Percentiles rank a stretch among this genome's conserved stretches.
Evolutionary conservation across 2,329 filamentous ascomycete species (phyloP).

Genomic region (Pestalotiopsis sp.): DNA sequence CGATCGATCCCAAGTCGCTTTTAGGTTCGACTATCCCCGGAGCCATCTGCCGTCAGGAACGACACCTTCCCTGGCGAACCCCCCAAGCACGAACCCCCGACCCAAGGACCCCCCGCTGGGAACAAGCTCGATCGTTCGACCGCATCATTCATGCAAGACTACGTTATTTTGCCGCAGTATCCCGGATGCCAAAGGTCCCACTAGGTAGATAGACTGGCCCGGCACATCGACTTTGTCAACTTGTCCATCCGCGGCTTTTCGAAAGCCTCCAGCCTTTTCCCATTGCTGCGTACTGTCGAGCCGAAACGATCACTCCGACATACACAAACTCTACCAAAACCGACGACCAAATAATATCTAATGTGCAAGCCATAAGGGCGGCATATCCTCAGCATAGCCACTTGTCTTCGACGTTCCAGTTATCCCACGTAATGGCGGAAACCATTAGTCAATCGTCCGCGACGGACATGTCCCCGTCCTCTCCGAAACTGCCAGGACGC

Average conservation of each 20-base stretch:
- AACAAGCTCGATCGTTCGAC: background rate
- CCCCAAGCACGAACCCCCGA: background rate
- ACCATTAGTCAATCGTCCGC: conserved; percentile 22
- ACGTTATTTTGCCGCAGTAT: background rate
- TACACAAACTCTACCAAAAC: background rate
- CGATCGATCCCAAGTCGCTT: conserved; percentile 1
- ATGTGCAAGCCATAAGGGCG: background rate
- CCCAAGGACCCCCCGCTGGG: background rate
- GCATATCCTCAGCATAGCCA: background rate
- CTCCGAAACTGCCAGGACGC: conserved; percentile 22
- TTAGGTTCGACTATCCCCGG: conserved; percentile 2
- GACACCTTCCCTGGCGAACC: background rate
- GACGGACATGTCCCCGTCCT: conserved; percentile 17
- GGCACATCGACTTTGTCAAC: background rate
- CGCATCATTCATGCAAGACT: conserved; percentile 6
- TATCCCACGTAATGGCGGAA: conserved; percentile 22
- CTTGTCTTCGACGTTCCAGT: background rate
- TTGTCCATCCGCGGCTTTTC: background rate
- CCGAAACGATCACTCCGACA: background rate
- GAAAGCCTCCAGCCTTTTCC: background rate
- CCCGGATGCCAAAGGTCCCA: background rate
- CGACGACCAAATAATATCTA: background rate
- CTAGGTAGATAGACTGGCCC: background rate
- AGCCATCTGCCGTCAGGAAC: conserved; percentile 7
- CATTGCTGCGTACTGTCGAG: background rate